Conservation (phyloP, 78 protist genomes). For the Tieghemostelium lacteum region DNA sequence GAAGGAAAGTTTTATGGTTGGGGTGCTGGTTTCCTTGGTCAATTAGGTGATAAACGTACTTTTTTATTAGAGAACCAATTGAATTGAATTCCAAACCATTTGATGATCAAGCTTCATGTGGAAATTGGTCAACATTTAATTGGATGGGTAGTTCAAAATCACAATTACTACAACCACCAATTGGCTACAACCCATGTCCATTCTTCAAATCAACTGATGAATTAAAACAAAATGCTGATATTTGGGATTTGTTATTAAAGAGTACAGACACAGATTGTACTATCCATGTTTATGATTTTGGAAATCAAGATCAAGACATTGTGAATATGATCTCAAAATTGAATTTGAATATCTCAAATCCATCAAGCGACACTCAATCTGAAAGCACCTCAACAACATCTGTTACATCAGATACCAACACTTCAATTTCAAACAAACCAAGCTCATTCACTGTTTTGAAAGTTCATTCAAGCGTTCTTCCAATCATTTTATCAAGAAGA, state of each 20-base stretch:
- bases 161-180: not conserved
- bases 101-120: not conserved
- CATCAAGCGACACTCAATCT: not conserved
- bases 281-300: not conserved
- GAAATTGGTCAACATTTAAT: not conserved
- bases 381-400: not conserved
- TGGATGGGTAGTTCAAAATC: not conserved
- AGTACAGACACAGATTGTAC: not conserved
- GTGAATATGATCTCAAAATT: no score
- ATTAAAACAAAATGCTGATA: not conserved
- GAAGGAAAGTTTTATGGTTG: slow-evolving; percentile 6
- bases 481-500: not conserved
- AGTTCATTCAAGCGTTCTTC: not conserved
- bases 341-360: no score
- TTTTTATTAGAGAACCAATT: not conserved
- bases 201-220: not conserved
- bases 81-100: not conserved
- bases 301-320: no score
- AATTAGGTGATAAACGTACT: not conserved
- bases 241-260: not conserved
- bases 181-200: not conserved
- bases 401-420: not conserved
- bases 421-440: not conserved
- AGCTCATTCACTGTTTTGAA: no score
- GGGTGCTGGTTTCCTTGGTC: slow-evolving; percentile 18